Evolutionary conservation across 805 yeast genomes (phyloP), one percentile per base, ranked within the genome.

Genomic region (Candida boleticola): DNA sequence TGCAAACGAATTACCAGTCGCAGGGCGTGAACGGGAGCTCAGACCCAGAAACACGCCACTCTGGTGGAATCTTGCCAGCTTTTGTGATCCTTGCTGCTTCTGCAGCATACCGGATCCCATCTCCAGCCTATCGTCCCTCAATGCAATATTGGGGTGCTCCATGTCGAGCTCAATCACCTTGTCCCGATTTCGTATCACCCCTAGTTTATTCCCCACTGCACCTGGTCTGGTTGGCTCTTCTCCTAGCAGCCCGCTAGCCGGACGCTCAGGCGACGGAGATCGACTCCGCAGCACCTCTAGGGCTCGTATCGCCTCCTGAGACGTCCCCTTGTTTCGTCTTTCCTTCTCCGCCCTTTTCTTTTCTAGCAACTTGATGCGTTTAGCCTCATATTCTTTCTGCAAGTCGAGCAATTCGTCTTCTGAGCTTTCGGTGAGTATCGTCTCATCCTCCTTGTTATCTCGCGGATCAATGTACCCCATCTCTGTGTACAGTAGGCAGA

Each of bases 381-480:
- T 52, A 25, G 63, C 29, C 36, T 60, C 56, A 47, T 57, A 68
- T 43, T 69, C 73, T 45, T 70, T 70, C 40, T 63, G 58, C 17
- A 70, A 45, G 42, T 69, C 68, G 0, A 60, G 57, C 14, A 66
- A 44, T 25, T 64, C 74, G 37, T 70, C 73, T 13, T 58, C 63
- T 2, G 71, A 66, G 30, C 60, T 66, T 27, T 59, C 70, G 1
- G 74, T 70, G 14, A 67, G 55, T 7, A 31, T 21, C 4, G 20
- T 18, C 11, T 55, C 52, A 29, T 64, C 68, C 6, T 61, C 60
- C 1, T 55, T 49, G 21, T 54, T 51, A 26, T 63, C 61, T 41
- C 73, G 47, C 13, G 71, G 71, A 40, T 67, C 73, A n/a, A 52
- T 53, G n/a, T 23, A 36, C n/a, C 17, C 23, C 37, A 34, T 34